phyloP scores from a whole-genome alignment of 2,329 filamentous ascomycete species.

The Botryotinia convoluta region DNA sequence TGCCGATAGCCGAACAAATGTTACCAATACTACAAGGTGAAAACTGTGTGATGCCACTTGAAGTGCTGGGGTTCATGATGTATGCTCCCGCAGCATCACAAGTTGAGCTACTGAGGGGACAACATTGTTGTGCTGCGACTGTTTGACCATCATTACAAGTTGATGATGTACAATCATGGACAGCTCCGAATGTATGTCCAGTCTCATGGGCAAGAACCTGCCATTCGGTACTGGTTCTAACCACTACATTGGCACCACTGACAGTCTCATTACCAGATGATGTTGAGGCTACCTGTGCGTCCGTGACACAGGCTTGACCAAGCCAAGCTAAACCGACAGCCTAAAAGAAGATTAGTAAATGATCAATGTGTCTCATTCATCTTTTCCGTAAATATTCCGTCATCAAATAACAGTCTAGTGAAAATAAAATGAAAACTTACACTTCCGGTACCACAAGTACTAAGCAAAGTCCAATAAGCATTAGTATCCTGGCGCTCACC shows the following conservation, averaged over 20 bases:
- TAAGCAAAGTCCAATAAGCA: constrained; percentile 86
- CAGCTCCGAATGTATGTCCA: constrained; percentile 91
- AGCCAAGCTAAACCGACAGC: constrained; percentile 94
- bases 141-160: constrained; percentile 63
- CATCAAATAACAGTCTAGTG: background rate
- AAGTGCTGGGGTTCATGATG: constrained; percentile 96
- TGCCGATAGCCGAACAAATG: constrained; percentile 80
- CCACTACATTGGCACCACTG: constrained; percentile 84
- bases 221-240: constrained; percentile 82
- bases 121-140: constrained; percentile 67
- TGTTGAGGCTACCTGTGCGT: constrained; percentile 53
- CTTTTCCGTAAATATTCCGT: background rate
- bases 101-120: constrained; percentile 64
- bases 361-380: background rate
- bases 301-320: constrained; percentile 73
- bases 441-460: constrained; percentile 69
- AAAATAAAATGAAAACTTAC: background rate
- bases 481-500: constrained; percentile 74
- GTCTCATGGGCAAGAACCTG: constrained; percentile 94
- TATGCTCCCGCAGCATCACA: constrained; percentile 78
- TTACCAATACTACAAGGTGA: constrained; percentile 90
- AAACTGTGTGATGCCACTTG: constrained; percentile 69
- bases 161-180: constrained; percentile 80
- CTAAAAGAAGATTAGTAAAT: constrained; percentile 4
- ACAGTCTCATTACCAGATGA: constrained; percentile 65